A percentile compares a stretch with the other conserved stretches of the same genome.
Evolutionary conservation across 2,329 filamentous ascomycete species (phyloP).

Genomic region (Botrytis byssoidea): DNA sequence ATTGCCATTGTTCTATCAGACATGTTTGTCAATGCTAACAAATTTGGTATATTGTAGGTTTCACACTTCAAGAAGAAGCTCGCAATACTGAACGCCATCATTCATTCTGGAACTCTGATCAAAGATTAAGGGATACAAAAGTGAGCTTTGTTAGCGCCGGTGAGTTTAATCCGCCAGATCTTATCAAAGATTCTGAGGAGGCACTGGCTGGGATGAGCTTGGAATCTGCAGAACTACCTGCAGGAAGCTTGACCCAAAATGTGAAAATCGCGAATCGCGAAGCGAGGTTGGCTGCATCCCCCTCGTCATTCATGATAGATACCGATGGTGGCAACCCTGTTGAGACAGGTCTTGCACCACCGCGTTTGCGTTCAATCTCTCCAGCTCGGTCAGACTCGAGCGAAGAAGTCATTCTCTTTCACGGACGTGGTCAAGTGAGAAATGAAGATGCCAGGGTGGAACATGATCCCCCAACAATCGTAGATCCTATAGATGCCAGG

Average conservation of each 20-base stretch:
- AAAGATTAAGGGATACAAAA: slow-evolving; percentile 53
- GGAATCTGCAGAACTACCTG: slow-evolving; percentile 19
- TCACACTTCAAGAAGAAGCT: slow-evolving; percentile 54
- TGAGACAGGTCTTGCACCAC: slow-evolving; percentile 38
- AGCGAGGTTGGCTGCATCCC: background rate
- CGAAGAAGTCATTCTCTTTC: slow-evolving; percentile 72
- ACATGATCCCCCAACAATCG: slow-evolving; percentile 6
- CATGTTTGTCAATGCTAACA: background rate
- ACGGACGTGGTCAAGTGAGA: slow-evolving; percentile 45
- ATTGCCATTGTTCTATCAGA: background rate
- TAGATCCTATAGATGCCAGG: slow-evolving; percentile 30
- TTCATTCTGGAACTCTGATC: slow-evolving; percentile 46
- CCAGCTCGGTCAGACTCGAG: slow-evolving; percentile 57
- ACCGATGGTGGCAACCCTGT: slow-evolving; percentile 34
- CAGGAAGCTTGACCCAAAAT: slow-evolving; percentile 16
- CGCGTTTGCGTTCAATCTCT: slow-evolving; percentile 35
- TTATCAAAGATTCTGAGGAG: slow-evolving; percentile 32
- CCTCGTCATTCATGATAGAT: slow-evolving; percentile 41
- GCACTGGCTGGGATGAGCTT: slow-evolving; percentile 33
- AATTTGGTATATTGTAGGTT: slow-evolving; percentile 26
- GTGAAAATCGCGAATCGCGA: slow-evolving; percentile 16
- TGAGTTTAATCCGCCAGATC: slow-evolving; percentile 40
- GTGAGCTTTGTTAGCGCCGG: slow-evolving; percentile 63
- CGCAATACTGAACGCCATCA: slow-evolving; percentile 54
- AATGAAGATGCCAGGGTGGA: background rate